These are phyloP conservation scores for Leptodontidium sp. DNA, from an alignment of 2,329 filamentous ascomycete genomes.

Conservation along the genomic window DNA sequence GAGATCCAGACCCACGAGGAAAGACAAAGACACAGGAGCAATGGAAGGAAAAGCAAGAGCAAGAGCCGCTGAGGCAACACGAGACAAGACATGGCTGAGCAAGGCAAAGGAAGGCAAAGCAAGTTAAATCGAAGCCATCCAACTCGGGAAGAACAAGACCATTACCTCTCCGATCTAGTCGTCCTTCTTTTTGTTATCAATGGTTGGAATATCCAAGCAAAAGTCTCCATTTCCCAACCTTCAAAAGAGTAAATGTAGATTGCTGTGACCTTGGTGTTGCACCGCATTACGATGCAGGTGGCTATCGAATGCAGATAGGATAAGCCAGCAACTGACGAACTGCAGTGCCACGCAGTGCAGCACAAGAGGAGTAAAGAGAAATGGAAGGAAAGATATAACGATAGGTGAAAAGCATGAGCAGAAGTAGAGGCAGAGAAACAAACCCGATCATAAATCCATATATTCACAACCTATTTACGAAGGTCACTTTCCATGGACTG, in stretches of 20 bases:
- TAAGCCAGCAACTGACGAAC: slow-evolving; percentile 29
- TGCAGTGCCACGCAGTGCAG: slow-evolving; percentile 26
- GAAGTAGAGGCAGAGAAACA: background rate
- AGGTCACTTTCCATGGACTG: slow-evolving; percentile 3
- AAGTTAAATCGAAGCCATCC: background rate
- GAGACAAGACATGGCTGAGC: background rate
- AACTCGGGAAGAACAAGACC: background rate
- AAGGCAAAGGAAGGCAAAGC: background rate
- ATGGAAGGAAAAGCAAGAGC: no score
- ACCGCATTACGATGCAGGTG: slow-evolving; percentile 5
- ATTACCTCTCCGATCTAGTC: slow-evolving; percentile 15
- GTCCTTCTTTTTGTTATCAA: background rate
- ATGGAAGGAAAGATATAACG: no score
- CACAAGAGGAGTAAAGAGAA: no score
- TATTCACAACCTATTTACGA: background rate
- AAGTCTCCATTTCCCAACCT: slow-evolving; percentile 1
- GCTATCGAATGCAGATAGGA: background rate
- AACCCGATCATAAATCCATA: background rate
- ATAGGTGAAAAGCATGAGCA: background rate
- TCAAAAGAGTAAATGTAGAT: slow-evolving; percentile 26
- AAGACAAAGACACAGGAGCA: background rate
- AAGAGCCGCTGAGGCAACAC: slow-evolving; percentile 11
- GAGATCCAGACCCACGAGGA: slow-evolving; percentile 3
- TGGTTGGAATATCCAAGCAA: background rate
- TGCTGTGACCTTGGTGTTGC: slow-evolving; percentile 25